These are phyloP conservation scores for Russula brevipes DNA, from an alignment of 768 basidiomycete species.

Conservation along the genomic window DNA sequence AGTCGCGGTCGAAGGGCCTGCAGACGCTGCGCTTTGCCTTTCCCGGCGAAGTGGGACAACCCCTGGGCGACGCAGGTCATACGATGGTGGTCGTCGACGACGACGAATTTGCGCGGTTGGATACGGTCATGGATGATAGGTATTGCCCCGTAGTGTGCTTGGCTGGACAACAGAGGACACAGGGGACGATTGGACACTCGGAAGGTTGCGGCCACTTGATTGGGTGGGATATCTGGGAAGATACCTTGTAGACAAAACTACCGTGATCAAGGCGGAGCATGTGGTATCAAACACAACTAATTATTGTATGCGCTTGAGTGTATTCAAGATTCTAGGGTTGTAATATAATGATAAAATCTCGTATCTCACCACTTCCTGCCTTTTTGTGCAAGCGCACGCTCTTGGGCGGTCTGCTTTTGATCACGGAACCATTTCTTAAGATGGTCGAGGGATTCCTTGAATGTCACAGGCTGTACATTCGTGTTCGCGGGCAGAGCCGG, in stretches of 20 bases:
- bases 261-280: background rate
- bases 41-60: slow-evolving; percentile 23
- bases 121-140: slow-evolving; percentile 13
- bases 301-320: background rate
- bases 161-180: slow-evolving; percentile 31
- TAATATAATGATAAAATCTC: background rate
- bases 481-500: slow-evolving; percentile 26
- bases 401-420: slow-evolving; percentile 9
- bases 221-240: slow-evolving; percentile 34
- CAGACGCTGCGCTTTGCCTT: slow-evolving; percentile 40
- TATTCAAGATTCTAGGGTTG: too few species aligned
- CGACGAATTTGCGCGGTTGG: slow-evolving; percentile 28
- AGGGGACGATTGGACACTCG: slow-evolving; percentile 29
- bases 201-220: slow-evolving; percentile 38
- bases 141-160: slow-evolving; percentile 38
- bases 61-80: slow-evolving; percentile 28
- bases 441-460: slow-evolving; percentile 22
- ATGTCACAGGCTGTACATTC: slow-evolving; percentile 15
- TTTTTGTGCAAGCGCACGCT: slow-evolving; percentile 16
- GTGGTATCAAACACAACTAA: background rate
- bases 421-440: slow-evolving; percentile 24
- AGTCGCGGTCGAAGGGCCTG: slow-evolving; percentile 45
- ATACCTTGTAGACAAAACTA: slow-evolving; percentile 27
- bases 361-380: slow-evolving; percentile 18
- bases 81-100: slow-evolving; percentile 29